Base-by-base conservation (phyloP, 345 rosid species). In the Clausena lansium region DNA sequence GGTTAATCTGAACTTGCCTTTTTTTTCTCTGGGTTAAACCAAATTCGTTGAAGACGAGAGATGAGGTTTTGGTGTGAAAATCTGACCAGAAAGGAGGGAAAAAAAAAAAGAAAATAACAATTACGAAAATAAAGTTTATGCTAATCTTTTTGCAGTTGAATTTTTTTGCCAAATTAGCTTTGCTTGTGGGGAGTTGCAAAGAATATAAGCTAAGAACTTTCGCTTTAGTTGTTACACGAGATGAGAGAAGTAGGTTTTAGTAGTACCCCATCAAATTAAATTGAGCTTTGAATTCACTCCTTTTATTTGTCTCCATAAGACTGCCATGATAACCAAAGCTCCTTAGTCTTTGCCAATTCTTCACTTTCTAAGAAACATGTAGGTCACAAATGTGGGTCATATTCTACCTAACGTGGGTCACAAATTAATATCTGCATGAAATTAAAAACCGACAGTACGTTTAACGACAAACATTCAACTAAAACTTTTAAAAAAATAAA, bases 101-200 rank as follows among this genome's bases (percentile, higher is more conserved):
- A 76, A 58, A 45, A 14, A 79, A 28, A 62, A 62, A 28, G n/a
- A n/a, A n/a, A n/a, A n/a, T n/a, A n/a, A n/a, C n/a, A 28, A 65
- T 15, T 17, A 72, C 15, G 30, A 20, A 75, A 74, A 57, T 36
- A 87, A 78, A 77, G 83, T 61, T 45, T 61, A 32, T 65, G 78
- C 80, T 71, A 70, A 78, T 76, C 84, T 75, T 83, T 52, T 77
- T 60, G 77, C 14, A 54, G 76, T 79, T 74, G 77, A 81, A 39
- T 30, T 41, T 67, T n/a, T 72, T 66, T 13, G 58, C 78, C 80
- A 77, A 79, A 61, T 73, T 76, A 77, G 82, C 85, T 84, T 88
- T 88, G 91, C 89, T 88, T 88, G 91, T 22, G 58, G 71, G 78
- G 81, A 83, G 84, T 71, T 76, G 79, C 91, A 86, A 88, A 84